Conservation (phyloP, 805 yeast species). For the Metschnikowia vanudenii region DNA sequence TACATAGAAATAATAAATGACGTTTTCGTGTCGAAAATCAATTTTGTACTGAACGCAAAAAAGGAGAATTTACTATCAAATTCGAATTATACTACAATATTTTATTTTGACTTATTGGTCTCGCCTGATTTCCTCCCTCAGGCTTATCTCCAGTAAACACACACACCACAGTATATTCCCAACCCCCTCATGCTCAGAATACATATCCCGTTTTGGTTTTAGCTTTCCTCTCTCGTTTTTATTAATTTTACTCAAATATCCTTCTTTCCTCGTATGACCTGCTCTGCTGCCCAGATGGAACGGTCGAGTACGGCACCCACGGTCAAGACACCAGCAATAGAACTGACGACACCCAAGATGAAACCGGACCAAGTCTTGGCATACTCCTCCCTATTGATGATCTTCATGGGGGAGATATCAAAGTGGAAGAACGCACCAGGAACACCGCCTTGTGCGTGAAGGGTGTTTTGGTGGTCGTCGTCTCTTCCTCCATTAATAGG, state of each 20-base stretch:
- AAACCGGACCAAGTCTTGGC: conserved; percentile 81
- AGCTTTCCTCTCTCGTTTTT: neutral
- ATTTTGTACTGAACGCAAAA: neutral
- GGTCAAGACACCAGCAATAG: conserved; percentile 90
- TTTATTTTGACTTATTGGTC: neutral
- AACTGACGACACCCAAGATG: conserved; percentile 76
- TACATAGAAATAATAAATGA: conserved; percentile 9
- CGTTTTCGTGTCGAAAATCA: neutral
- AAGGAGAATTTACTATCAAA: neutral
- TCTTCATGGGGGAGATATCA: conserved; percentile 91
- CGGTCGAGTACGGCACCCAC: conserved; percentile 88
- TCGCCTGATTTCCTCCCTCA: neutral
- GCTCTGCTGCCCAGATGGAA: conserved; percentile 85
- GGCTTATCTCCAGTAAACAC: neutral
- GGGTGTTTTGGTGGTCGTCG: conserved; percentile 83
- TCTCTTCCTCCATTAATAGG: conserved; percentile 86
- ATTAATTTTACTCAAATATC: conserved; percentile 34
- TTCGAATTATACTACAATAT: neutral
- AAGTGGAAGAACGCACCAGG: conserved; percentile 88
- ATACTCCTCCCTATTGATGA: conserved; percentile 76
- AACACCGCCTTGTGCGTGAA: conserved; percentile 79
- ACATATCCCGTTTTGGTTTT: neutral
- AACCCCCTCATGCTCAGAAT: neutral
- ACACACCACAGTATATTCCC: no score
- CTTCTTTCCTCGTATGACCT: conserved; percentile 68